Base-by-base conservation (phyloP, 2,329 filamentous ascomycete species). In the Aspergillus pseudoviridinutans region DNA sequence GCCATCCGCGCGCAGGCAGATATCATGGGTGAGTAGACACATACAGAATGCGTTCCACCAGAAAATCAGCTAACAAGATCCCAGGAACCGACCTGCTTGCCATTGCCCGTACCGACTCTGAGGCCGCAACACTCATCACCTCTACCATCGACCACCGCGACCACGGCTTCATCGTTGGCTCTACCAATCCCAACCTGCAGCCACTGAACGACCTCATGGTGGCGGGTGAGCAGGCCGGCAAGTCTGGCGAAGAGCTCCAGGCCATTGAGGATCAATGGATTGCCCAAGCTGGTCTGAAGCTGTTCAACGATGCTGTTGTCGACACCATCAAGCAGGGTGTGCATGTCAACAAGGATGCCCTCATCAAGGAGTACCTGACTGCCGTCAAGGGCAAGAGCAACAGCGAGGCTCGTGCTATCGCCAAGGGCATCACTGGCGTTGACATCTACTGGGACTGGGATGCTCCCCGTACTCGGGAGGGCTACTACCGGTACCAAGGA, bases 391-490 rank as follows among this genome's bases (percentile, higher is more conserved):
- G 92, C 67, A 97, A 96, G 84, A 89, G 86, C 80, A 92, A 95
- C 77, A 68, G 78, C 35, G 93, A 97, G 78, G 87, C 91, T 29
- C 85, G 92, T 64, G 88, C 87, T 49, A 84, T 95, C 66, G 92
- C 94, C 51, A 88, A 87, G 71, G 81, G 82, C 38, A 76, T 96
- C 60, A 87, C 90, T 1, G 92, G 92, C 56, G 81, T 85, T 6
- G 91, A 96, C 64, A 81, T 97, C 69, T 87, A 86, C 83, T 99
- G 94, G 79, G 87, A 99, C 80, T 99, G 94, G 94, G 92, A 97
- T 57, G 80, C 88, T n/a, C 87, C 94, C 24, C 83, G 94, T 60
- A 97, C 94, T 22, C 84, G 94, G 54, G 94, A 99, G 80, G 94
- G 94, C 12, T 99, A 88, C 84, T 97, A 96, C 82, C 84, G 94